Percentiles rank a stretch among this genome's conserved stretches.
Evolutionary conservation across 768 basidiomycete genomes (phyloP).

Genomic region (Royoungia palumana): DNA sequence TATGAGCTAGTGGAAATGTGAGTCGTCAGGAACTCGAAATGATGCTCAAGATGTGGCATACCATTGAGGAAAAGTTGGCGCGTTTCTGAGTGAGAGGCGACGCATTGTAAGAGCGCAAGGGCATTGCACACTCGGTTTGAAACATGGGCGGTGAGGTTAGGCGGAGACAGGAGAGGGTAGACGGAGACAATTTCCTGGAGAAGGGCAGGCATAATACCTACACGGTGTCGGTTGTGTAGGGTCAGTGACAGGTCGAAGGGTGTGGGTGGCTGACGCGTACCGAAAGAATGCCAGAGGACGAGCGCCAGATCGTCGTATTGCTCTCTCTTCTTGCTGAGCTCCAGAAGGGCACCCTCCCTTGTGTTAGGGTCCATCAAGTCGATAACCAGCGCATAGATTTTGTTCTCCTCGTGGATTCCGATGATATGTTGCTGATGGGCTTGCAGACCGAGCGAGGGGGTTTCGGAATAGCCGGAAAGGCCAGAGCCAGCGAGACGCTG

Average conservation of each 20-base stretch:
- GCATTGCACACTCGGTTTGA: conserved; percentile 99
- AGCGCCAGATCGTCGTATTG: conserved; percentile 98
- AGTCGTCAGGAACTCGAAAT: neutral
- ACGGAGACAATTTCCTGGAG: conserved; percentile 98
- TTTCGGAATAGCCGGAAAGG: conserved; percentile 52
- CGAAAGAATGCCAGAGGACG: conserved; percentile 98
- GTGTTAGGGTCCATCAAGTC: conserved; percentile 78
- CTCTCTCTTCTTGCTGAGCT: conserved; percentile 97
- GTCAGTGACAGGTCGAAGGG: neutral
- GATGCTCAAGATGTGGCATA: conserved; percentile 30
- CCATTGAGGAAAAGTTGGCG: conserved; percentile 93
- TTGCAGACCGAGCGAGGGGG: conserved; percentile 54
- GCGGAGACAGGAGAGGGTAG: conserved; percentile 92
- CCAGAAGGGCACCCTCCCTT: conserved; percentile 88
- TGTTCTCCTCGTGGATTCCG: conserved; percentile 61
- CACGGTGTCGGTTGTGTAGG: neutral
- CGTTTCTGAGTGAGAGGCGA: conserved; percentile 96
- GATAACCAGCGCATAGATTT: conserved; percentile 89
- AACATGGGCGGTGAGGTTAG: conserved; percentile 93
- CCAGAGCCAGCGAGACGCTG: conserved; percentile 31
- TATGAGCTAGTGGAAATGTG: conserved; percentile 67
- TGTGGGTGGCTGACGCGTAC: conserved; percentile 39
- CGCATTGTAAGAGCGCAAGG: conserved; percentile 94
- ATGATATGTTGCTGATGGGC: conserved; percentile 55
- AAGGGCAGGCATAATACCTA: conserved; percentile 96